Evolutionary conservation across 2,329 filamentous ascomycete genomes (phyloP).

Genomic region (Neoarthrinium moseri): DNA sequence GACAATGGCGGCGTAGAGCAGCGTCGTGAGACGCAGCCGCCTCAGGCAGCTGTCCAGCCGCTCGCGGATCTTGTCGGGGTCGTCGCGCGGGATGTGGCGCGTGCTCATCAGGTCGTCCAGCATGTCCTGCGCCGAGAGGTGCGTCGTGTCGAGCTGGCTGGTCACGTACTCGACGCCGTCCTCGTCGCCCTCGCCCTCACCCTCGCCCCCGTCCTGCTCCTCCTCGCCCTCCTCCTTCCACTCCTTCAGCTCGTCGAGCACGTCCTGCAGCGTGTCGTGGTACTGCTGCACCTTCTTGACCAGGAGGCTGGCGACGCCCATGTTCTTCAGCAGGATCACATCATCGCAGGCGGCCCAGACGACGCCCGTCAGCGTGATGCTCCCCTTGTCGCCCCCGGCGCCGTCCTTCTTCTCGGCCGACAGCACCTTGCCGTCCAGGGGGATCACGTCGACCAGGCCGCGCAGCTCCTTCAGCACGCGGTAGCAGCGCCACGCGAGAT

Average conservation of each 20-base stretch:
- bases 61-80: constrained; percentile 63
- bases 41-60: constrained; percentile 64
- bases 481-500: constrained; percentile 59
- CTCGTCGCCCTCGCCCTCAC: constrained; percentile 43
- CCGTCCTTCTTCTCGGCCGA: constrained; percentile 46
- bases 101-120: constrained; percentile 69
- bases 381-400: constrained; percentile 44
- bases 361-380: constrained; percentile 67
- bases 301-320: constrained; percentile 70
- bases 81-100: constrained; percentile 60
- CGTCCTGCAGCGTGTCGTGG: constrained; percentile 74
- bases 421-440: constrained; percentile 54
- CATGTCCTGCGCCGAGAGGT: constrained; percentile 51
- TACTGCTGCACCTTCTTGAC: constrained; percentile 72
- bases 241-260: constrained; percentile 81
- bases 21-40: constrained; percentile 63
- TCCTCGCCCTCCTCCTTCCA: constrained; percentile 75
- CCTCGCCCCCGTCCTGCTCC: constrained; percentile 53
- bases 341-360: constrained; percentile 84
- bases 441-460: constrained; percentile 59
- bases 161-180: constrained; percentile 40
- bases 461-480: constrained; percentile 63
- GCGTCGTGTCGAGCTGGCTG: constrained; percentile 26
- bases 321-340: constrained; percentile 59
- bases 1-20: constrained; percentile 67